Conservation (phyloP, 306 rosid species). For the Trifolium pratense region DNA sequence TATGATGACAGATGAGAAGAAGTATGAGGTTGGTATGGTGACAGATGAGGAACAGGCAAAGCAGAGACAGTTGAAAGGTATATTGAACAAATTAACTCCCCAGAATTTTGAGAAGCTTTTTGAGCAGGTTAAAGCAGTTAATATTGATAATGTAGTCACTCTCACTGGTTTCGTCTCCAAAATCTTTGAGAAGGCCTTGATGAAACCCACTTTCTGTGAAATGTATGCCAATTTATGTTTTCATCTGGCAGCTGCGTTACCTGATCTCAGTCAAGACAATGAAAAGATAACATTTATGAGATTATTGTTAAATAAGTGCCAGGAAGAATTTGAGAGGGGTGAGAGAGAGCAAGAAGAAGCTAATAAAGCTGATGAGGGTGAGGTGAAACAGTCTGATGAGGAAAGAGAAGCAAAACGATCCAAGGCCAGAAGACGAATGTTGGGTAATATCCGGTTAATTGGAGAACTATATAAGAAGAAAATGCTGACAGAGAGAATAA, state of each 20-base stretch:
- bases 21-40: constrained; percentile 91
- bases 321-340: constrained; percentile 97
- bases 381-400: constrained; percentile 64
- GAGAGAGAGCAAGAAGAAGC: constrained; percentile 96
- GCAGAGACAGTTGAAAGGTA: constrained; percentile 89
- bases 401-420: constrained; percentile 80
- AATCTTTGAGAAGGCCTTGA: constrained; percentile 93
- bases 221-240: constrained; percentile 94
- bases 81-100: constrained; percentile 89
- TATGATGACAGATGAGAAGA: constrained; percentile 85
- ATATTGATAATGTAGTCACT: constrained; percentile 72
- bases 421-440: constrained; percentile 93
- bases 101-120: constrained; percentile 93
- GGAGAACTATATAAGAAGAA: constrained; percentile 91
- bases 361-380: constrained; percentile 87
- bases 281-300: constrained; percentile 90
- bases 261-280: constrained; percentile 77
- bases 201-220: constrained; percentile 99
- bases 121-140: constrained; percentile 92
- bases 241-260: constrained; percentile 74
- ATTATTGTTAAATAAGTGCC: constrained; percentile 87
- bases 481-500: constrained; percentile 95
- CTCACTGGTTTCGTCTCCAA: constrained; percentile 89
- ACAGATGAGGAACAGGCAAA: constrained; percentile 79
- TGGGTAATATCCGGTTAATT: constrained; percentile 92